These are phyloP conservation scores for Dryas alaskensis DNA, from an alignment of 306 rosid species.

Conservation along the genomic window DNA sequence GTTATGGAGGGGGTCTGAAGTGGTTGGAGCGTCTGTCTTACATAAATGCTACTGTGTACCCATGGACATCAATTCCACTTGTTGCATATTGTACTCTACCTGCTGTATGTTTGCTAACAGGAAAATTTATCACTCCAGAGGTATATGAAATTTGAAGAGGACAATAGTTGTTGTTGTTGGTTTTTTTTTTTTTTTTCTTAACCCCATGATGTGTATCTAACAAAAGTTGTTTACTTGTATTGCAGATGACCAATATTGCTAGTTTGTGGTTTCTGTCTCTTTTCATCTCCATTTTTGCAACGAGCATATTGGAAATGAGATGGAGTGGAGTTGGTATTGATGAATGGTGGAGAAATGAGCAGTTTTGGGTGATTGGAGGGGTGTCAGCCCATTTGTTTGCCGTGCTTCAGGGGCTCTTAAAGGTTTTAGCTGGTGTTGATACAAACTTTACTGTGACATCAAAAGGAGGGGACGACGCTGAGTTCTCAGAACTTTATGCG, in stretches of 20 bases:
- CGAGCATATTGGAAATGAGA: conserved; percentile 63
- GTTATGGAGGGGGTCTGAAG: conserved; percentile 72
- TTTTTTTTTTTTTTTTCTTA: neutral
- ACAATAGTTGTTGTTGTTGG: neutral
- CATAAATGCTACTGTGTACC: conserved; percentile 61
- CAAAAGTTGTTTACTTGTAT: conserved; percentile 9
- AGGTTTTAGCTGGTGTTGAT: conserved; percentile 56
- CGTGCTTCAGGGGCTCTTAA: conserved; percentile 55
- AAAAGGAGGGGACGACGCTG: conserved; percentile 30
- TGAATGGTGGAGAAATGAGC: conserved; percentile 88
- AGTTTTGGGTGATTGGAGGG: conserved; percentile 74
- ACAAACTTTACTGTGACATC: conserved; percentile 51
- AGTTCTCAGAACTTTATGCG: conserved; percentile 30
- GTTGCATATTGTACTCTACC: conserved; percentile 68
- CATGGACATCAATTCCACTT: conserved; percentile 71
- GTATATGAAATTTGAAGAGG: conserved; percentile 24
- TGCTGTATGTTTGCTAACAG: conserved; percentile 68
- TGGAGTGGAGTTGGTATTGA: conserved; percentile 68
- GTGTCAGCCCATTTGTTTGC: conserved; percentile 64
- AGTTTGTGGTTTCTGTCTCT: conserved; percentile 70
- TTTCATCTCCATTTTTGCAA: conserved; percentile 55
- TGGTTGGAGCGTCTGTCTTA: conserved; percentile 61
- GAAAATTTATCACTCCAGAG: conserved; percentile 70
- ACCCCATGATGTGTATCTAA: neutral
- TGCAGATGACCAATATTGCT: conserved; percentile 49